Percentiles rank a stretch among this genome's conserved stretches.
These are phyloP conservation scores for Penicillium herquei DNA, from an alignment of 495 filamentous ascomycete species.

Conservation along the genomic window DNA sequence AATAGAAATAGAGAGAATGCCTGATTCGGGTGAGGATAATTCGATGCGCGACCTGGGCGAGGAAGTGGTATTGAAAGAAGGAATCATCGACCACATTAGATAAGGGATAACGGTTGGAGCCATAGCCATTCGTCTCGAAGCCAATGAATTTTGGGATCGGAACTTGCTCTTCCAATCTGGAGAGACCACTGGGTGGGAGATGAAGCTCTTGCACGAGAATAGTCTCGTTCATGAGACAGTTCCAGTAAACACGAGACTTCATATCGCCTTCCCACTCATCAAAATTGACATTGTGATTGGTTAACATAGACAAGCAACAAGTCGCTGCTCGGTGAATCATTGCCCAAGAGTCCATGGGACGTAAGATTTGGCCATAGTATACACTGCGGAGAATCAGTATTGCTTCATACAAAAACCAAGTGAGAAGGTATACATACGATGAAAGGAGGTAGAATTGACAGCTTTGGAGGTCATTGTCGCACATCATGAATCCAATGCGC, in stretches of 20 bases:
- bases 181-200: constrained; percentile 46
- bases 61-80: constrained; percentile 50
- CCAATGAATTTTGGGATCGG: constrained; percentile 50
- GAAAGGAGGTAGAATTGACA: constrained; percentile 50
- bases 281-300: constrained; percentile 46
- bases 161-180: constrained; percentile 44
- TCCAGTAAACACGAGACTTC: constrained; percentile 52
- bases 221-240: constrained; percentile 49
- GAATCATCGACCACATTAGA: constrained; percentile 42
- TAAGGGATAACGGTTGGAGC: constrained; percentile 25
- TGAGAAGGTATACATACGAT: constrained; percentile 26
- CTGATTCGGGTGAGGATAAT: constrained; percentile 50
- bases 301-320: constrained; percentile 46
- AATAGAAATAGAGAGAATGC: constrained; percentile 49
- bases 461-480: constrained; percentile 45
- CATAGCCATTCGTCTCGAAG: constrained; percentile 40
- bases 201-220: constrained; percentile 49
- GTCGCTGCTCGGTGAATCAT: constrained; percentile 51
- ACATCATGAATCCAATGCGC: constrained; percentile 49
- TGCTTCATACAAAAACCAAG: neutral
- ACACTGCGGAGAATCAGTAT: constrained; percentile 19
- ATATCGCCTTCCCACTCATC: constrained; percentile 51
- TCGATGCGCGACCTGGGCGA: constrained; percentile 48
- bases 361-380: constrained; percentile 46
- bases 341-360: constrained; percentile 47